Evolutionary conservation across 2,329 filamentous ascomycete genomes (phyloP), one percentile per base, ranked within the genome.

Genomic region (Diaporthe eres): DNA sequence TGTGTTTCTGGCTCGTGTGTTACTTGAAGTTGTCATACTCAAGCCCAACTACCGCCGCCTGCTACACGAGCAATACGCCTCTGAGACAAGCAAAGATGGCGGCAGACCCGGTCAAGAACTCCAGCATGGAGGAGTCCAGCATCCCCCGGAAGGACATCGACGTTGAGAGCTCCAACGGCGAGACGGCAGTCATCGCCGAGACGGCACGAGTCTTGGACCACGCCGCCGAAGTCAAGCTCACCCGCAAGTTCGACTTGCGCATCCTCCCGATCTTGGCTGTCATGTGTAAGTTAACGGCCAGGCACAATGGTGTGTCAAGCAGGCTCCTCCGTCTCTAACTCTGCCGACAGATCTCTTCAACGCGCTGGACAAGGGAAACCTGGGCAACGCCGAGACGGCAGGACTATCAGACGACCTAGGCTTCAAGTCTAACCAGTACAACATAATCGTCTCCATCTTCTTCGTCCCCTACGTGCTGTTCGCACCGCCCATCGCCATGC

Each of bases 401-500:
- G 87, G 87, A 1, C 82, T 91, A 17, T 84, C 85, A 7, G 80
- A 83, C 44, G 89, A 92, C 79, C 84, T 94, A 28, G 82, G 89
- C 44, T 92, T 95, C 83, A 87, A 87, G 58, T 82, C 84, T 0
- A 88, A 91, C 77, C 88, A 94, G 81, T 94, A 95, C 84, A 94
- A 94, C 81, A 88, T 91, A 39, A 88, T 94, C 65, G 83, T 95
- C 49, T 89, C 88, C 71, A 91, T 94, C 75, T 95, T 95, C 85
- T 95, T 93, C 82, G 86, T 94, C 9, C 93, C 93, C 0, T 95
- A 93, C 81, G 93, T 94, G 49, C 81, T 95, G 4, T 93, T 92
- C 72, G 93, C 92, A 2, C 92, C 92, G 0, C 90, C 92, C 2
- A 83, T 94, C 22, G 84, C 85, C 71, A 92, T 95, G 84, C 81